Evolutionary conservation across 805 yeast genomes (phyloP).

Genomic region (Schwanniomyces polymorphus): DNA sequence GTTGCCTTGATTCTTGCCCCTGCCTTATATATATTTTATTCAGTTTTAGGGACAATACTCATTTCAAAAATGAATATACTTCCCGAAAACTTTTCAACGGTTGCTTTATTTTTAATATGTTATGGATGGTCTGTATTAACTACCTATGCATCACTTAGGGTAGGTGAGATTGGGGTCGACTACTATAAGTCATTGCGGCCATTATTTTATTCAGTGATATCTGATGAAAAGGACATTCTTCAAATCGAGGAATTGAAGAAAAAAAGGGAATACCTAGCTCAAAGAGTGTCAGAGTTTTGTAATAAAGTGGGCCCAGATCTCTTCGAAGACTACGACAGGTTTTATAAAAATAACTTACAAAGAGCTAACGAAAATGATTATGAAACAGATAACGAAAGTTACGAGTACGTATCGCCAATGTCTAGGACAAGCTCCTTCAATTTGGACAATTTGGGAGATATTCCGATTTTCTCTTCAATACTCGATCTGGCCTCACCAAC

Average conservation of each 20-base stretch:
- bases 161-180: conserved; percentile 44
- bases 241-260: conserved; percentile 33
- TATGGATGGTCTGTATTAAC: conserved; percentile 38
- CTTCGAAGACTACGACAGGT: conserved; percentile 36
- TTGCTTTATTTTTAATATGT: conserved; percentile 25
- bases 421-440: conserved; percentile 1
- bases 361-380: not conserved
- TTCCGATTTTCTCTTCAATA: conserved; percentile 25
- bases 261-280: conserved; percentile 24
- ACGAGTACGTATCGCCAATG: not conserved
- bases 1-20: conserved; percentile 45
- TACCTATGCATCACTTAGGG: conserved; percentile 40
- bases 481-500: not conserved
- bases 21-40: conserved; percentile 37
- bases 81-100: conserved; percentile 10
- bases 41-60: conserved; percentile 29
- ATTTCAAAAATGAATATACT: conserved; percentile 14
- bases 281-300: conserved; percentile 33
- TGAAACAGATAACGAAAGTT: not conserved
- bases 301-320: conserved; percentile 36
- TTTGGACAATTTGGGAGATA: conserved; percentile 21
- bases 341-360: conserved; percentile 26
- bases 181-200: conserved; percentile 41
- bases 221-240: conserved; percentile 24
- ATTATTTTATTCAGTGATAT: conserved; percentile 30